Evolutionary conservation across 2,329 filamentous ascomycete species (phyloP), one percentile per base, ranked within the genome.

Genomic region (Amylocarpus encephaloides): DNA sequence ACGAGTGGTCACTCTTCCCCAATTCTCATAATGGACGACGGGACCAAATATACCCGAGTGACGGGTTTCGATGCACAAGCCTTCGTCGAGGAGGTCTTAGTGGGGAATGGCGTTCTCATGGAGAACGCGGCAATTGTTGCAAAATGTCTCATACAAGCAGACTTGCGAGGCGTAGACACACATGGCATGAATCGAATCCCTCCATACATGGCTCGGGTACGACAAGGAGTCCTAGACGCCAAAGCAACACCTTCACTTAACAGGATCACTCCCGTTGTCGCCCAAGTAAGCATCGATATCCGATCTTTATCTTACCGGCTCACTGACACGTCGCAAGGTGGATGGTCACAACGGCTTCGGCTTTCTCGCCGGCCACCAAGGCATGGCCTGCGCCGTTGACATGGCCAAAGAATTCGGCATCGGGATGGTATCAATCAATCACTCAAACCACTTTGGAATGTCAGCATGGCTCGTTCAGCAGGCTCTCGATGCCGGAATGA

Each of bases 391-490:
- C 0, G 86, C 86, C 0, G 80, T 90, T 41, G 73, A 78, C 9
- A 82, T 85, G 68, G 86, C 86, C 0, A 68, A 71, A 19, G 65
- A 69, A 1, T 81, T 75, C 60, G 86, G 86, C 11, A 86, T 92
- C 55, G 88, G 87, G 22, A 82, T 93, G 77, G 84, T 85, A 0
- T 80, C 78, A 51, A 73, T 92, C 62, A 86, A 83, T 66, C 83
- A 85, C 67, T 86, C 82, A 36, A 92, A 92, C 60, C 86, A 92
- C 66, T 91, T 87, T 61, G 88, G 88, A 48, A 93, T 93, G 87
- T 78, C 78, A 3, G 87, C 88, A 0, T 92, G 86, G 85, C 64
- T 90, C 0, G 86, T 90, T 10, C 83, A 88, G 65, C 82, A 89
- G 67, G 88, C 86, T 0, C 67, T 91, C 12, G 84, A 92, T 51